A percentile compares a stretch with the other conserved stretches of the same genome.
Evolutionary conservation across 257 asterid genomes (phyloP).

Genomic region (Orobanche coerulescens): DNA sequence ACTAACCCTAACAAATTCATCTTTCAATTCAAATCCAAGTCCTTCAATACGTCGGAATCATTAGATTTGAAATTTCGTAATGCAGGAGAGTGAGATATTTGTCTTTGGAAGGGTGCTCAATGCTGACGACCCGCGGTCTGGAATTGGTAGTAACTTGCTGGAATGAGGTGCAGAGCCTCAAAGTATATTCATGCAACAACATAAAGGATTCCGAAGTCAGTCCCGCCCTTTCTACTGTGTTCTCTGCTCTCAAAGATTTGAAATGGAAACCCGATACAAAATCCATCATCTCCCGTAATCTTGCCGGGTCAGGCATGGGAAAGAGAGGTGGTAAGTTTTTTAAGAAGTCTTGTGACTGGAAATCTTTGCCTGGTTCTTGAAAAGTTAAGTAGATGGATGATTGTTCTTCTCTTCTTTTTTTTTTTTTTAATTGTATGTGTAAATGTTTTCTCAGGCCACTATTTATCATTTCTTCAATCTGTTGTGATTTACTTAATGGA

Average conservation of each 20-base stretch:
- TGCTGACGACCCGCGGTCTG: slow-evolving; percentile 51
- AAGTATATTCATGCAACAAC: slow-evolving; percentile 52
- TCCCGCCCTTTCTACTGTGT: slow-evolving; percentile 38
- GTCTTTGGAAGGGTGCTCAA: slow-evolving; percentile 59
- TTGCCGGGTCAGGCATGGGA: slow-evolving; percentile 50
- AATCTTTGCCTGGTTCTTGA: slow-evolving; percentile 40
- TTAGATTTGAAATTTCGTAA: background rate
- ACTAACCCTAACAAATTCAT: too few relatives aligned
- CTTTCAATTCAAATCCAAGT: too few relatives aligned
- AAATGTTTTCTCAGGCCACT: too few relatives aligned
- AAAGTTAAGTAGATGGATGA: background rate
- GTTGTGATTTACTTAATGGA: too few relatives aligned
- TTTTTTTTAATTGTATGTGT: too few relatives aligned
- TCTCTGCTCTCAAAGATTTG: slow-evolving; percentile 43
- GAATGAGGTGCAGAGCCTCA: slow-evolving; percentile 56
- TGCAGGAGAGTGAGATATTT: slow-evolving; percentile 49
- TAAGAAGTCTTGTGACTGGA: slow-evolving; percentile 52
- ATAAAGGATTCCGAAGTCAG: slow-evolving; percentile 51
- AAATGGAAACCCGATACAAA: slow-evolving; percentile 60
- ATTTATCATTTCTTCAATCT: too few relatives aligned
- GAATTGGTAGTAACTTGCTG: slow-evolving; percentile 44
- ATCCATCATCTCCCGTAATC: slow-evolving; percentile 38
- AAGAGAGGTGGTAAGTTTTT: slow-evolving; percentile 45
- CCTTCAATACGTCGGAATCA: too few relatives aligned
- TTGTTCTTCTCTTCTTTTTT: too few relatives aligned